A percentile compares a stretch with the other conserved stretches of the same genome.
Evolutionary conservation across 768 basidiomycete species (phyloP).

Genomic region (Trametes cubensis): DNA sequence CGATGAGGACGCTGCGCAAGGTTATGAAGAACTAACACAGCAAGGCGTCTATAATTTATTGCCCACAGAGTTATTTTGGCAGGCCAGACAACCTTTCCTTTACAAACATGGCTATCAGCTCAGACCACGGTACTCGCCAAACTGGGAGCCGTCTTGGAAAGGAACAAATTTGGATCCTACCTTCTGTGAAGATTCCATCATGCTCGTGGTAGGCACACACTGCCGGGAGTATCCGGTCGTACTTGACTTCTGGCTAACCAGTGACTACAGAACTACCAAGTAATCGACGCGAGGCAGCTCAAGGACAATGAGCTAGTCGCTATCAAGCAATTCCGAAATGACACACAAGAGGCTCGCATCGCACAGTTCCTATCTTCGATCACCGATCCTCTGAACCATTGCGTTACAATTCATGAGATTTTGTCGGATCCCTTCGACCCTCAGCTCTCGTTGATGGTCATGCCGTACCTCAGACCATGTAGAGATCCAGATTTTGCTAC

Average conservation of each 20-base stretch:
- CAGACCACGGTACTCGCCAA: conserved; percentile 23
- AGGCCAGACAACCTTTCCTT: conserved; percentile 19
- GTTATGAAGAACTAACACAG: background rate
- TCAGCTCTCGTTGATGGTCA: conserved; percentile 25
- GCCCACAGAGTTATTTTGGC: conserved; percentile 17
- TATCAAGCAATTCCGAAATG: conserved; percentile 12
- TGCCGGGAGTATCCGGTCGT: background rate
- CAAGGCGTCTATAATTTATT: conserved; percentile 14
- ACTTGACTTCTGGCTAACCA: background rate
- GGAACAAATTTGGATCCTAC: conserved; percentile 14
- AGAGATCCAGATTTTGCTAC: conserved; percentile 30
- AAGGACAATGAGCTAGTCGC: conserved; percentile 17
- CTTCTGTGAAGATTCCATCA: conserved; percentile 26
- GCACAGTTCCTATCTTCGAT: conserved; percentile 20
- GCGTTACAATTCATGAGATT: conserved; percentile 28
- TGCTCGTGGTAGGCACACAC: background rate
- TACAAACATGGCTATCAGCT: conserved; percentile 25
- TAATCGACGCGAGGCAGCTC: conserved; percentile 25
- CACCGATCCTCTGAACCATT: conserved; percentile 27
- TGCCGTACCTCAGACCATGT: conserved; percentile 31
- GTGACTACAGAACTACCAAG: background rate
- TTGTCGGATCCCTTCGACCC: conserved; percentile 24
- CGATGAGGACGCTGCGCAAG: background rate
- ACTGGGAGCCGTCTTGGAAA: conserved; percentile 24
- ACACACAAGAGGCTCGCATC: conserved; percentile 20